Conservation (phyloP, 768 basidiomycete species). For the Boletus vinaceobasis region DNA sequence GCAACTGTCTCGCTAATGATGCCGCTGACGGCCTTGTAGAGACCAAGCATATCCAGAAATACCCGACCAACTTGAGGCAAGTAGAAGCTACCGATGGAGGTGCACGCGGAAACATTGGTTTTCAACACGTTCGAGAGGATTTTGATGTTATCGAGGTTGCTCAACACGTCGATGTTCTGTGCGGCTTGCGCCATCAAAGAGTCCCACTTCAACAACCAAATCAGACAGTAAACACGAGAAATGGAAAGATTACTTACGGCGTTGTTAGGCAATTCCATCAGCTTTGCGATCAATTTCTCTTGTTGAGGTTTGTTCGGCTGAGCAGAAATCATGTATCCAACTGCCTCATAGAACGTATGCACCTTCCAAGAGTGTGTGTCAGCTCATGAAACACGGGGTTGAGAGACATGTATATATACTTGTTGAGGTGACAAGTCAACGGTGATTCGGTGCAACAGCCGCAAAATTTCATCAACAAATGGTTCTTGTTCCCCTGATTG, state of each 20-base stretch:
- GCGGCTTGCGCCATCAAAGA: constrained; percentile 94
- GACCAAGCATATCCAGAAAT: constrained; percentile 96
- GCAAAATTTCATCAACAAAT: constrained; percentile 95
- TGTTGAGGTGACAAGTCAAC: constrained; percentile 93
- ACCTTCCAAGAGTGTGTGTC: constrained; percentile 40
- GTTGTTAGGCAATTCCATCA: constrained; percentile 97
- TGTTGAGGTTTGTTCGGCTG: constrained; percentile 98
- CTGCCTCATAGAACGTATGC: constrained; percentile 98
- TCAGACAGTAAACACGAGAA: not conserved
- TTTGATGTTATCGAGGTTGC: constrained; percentile 91
- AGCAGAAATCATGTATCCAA: constrained; percentile 99
- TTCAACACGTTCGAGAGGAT: constrained; percentile 95
- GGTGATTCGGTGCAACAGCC: constrained; percentile 88
- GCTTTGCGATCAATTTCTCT: constrained; percentile 88
- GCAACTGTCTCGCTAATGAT: constrained; percentile 93
- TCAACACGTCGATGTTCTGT: constrained; percentile 87
- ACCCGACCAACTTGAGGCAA: constrained; percentile 94
- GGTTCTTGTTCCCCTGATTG: constrained; percentile 96
- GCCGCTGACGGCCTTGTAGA: constrained; percentile 95
- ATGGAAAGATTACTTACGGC: constrained; percentile 57
- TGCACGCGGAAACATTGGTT: constrained; percentile 97
- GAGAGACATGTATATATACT: constrained; percentile 19
- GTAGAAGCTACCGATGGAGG: constrained; percentile 95
- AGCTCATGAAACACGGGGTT: constrained; percentile 2
- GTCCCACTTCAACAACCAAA: constrained; percentile 70